These are phyloP conservation scores for Cystofilobasidium capitatum DNA, from an alignment of 768 basidiomycete genomes.

Conservation along the genomic window DNA sequence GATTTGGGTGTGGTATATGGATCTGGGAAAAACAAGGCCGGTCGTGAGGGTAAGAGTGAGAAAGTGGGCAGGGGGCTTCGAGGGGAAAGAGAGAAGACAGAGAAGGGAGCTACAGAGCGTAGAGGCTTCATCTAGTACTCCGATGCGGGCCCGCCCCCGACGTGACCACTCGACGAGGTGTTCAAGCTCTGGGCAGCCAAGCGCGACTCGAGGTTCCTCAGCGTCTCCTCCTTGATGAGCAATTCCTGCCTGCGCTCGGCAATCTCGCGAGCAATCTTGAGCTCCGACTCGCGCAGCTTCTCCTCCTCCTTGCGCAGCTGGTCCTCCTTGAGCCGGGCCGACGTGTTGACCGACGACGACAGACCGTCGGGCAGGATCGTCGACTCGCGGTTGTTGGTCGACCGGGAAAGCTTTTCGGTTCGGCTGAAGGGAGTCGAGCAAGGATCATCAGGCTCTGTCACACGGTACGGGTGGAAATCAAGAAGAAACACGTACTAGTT, in stretches of 20 bases:
- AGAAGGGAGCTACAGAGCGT: no score
- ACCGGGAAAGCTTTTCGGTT: slow-evolving; percentile 25
- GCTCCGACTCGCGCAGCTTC: slow-evolving; percentile 49
- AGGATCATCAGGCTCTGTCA: neutral
- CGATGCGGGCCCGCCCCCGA: neutral
- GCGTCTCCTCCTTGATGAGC: slow-evolving; percentile 23
- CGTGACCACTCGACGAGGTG: neutral
- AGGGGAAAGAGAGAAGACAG: no score
- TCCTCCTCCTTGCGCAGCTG: slow-evolving; percentile 94
- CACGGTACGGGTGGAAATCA: neutral
- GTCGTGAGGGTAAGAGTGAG: no score
- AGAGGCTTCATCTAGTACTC: slow-evolving; percentile 1
- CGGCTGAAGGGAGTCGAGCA: neutral
- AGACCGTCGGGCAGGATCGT: slow-evolving; percentile 15
- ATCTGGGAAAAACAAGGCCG: no score
- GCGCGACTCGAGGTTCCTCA: slow-evolving; percentile 19
- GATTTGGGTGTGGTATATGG: no score
- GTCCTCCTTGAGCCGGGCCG: slow-evolving; percentile 95
- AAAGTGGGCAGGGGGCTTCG: no score
- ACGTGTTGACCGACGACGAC: slow-evolving; percentile 32
- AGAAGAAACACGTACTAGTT: slow-evolving; percentile 17
- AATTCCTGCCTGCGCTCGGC: slow-evolving; percentile 25
- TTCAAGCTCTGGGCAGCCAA: slow-evolving; percentile 13
- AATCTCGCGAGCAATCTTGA: slow-evolving; percentile 21
- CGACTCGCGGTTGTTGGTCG: slow-evolving; percentile 14